Conservation (phyloP, 2,329 filamentous ascomycete species). For the Cryphonectria nitschkei region DNA sequence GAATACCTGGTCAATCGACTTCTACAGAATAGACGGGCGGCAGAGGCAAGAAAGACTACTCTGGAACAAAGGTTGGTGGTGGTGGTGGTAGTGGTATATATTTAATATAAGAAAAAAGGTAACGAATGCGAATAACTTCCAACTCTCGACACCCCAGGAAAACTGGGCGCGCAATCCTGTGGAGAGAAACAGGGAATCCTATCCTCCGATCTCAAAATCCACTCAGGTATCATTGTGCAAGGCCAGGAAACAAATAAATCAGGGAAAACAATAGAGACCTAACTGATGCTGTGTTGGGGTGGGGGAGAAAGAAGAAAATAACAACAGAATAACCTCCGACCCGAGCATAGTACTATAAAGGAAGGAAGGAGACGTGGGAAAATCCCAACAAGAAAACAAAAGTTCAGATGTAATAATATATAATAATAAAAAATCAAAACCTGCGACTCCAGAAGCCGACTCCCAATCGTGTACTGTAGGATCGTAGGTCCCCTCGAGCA, state of each 20-base stretch:
- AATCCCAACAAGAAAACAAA: slow-evolving; percentile 24
- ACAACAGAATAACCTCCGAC: background rate
- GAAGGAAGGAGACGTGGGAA: background rate
- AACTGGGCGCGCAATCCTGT: background rate
- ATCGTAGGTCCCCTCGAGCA: background rate
- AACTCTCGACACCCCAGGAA: background rate
- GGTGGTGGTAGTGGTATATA: background rate
- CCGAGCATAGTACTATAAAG: slow-evolving; percentile 5
- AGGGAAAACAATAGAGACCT: slow-evolving; percentile 8
- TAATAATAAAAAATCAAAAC: background rate
- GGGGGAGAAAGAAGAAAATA: background rate
- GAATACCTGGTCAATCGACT: no score
- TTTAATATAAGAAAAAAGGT: background rate
- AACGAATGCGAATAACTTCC: slow-evolving; percentile 1
- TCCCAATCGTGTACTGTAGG: slow-evolving; percentile 17
- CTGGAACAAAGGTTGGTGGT: background rate
- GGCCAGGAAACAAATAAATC: background rate
- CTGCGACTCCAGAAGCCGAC: slow-evolving; percentile 6
- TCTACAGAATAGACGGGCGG: background rate
- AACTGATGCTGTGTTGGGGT: slow-evolving; percentile 10
- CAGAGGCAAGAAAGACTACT: background rate
- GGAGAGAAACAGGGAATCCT: background rate
- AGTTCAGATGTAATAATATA: slow-evolving; percentile 7
- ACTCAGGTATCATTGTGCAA: slow-evolving; percentile 30
- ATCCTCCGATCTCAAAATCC: slow-evolving; percentile 11